Percentiles rank a stretch among this genome's conserved stretches.
These are phyloP conservation scores for Bruguiera hainesii DNA, from an alignment of 441 rosid genomes.

Conservation along the genomic window DNA sequence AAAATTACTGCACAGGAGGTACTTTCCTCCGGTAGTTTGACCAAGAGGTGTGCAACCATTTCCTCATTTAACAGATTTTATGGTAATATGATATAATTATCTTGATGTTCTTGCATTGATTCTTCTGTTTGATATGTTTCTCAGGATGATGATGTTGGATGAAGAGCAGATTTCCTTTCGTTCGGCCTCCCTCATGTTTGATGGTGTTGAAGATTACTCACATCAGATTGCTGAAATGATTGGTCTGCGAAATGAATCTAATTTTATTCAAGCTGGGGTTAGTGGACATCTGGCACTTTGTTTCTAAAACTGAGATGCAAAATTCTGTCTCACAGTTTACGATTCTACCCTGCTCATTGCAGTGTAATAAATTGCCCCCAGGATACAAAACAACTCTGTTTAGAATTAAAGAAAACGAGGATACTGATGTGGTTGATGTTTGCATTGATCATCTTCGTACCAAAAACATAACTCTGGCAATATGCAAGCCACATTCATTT, in stretches of 20 bases:
- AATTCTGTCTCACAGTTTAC: background rate
- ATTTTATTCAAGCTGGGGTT: slow-evolving; percentile 88
- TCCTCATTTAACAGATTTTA: background rate
- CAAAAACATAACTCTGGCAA: no score
- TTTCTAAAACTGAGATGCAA: no score
- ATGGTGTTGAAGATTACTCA: slow-evolving; percentile 95
- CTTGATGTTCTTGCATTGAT: background rate
- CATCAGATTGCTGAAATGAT: slow-evolving; percentile 99
- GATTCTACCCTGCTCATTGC: no score
- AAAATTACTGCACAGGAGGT: slow-evolving; percentile 91
- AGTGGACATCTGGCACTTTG: slow-evolving; percentile 17
- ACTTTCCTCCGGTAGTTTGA: slow-evolving; percentile 90
- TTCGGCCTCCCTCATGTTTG: slow-evolving; percentile 81
- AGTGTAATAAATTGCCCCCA: no score
- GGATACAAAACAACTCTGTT: background rate
- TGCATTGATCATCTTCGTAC: no score
- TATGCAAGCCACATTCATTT: no score
- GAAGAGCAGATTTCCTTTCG: slow-evolving; percentile 96
- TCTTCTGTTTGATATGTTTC: slow-evolving; percentile 19
- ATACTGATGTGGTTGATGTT: background rate
- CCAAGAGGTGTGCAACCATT: slow-evolving; percentile 62
- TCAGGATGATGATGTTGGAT: slow-evolving; percentile 98
- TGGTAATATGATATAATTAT: background rate
- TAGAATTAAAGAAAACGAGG: background rate
- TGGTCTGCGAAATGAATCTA: slow-evolving; percentile 79